A percentile compares a stretch with the other conserved stretches of the same genome.
Evolutionary conservation across 106 monocot genomes (phyloP).

Genomic region (Apostasia ramifera): DNA sequence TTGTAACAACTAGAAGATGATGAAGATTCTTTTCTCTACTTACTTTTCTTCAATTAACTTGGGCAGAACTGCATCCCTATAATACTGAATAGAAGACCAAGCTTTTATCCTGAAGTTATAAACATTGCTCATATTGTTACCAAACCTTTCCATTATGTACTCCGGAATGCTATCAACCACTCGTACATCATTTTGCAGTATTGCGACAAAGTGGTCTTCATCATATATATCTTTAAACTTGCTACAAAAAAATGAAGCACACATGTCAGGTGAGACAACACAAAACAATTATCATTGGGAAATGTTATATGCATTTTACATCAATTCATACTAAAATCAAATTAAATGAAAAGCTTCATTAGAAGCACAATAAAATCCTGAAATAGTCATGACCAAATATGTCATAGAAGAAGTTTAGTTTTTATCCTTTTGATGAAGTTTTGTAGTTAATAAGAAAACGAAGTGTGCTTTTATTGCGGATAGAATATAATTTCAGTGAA

Average conservation of each 20-base stretch:
- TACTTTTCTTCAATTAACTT: constrained; percentile 90
- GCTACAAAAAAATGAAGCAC: constrained; percentile 27
- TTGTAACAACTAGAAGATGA: background rate
- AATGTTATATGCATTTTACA: too few relatives aligned
- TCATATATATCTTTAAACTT: constrained; percentile 98
- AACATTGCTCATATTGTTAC: constrained; percentile 96
- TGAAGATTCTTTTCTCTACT: constrained; percentile 16
- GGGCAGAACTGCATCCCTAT: constrained; percentile 71
- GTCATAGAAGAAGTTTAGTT: too few relatives aligned
- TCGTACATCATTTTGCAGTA: constrained; percentile 79
- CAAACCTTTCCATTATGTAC: constrained; percentile 93
- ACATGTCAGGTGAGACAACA: too few relatives aligned
- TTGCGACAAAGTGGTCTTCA: constrained; percentile 69
- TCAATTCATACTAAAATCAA: too few relatives aligned
- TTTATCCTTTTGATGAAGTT: too few relatives aligned
- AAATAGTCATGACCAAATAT: too few relatives aligned
- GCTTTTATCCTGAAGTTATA: constrained; percentile 95
- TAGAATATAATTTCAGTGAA: too few relatives aligned
- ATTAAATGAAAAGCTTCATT: too few relatives aligned
- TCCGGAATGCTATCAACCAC: constrained; percentile 81
- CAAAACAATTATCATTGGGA: too few relatives aligned
- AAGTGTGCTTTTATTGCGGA: too few relatives aligned
- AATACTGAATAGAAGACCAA: constrained; percentile 73
- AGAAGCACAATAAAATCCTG: too few relatives aligned
- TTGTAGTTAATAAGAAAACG: too few relatives aligned